Conservation (phyloP, 306 rosid genomes). For the Rubus idaeus region DNA sequence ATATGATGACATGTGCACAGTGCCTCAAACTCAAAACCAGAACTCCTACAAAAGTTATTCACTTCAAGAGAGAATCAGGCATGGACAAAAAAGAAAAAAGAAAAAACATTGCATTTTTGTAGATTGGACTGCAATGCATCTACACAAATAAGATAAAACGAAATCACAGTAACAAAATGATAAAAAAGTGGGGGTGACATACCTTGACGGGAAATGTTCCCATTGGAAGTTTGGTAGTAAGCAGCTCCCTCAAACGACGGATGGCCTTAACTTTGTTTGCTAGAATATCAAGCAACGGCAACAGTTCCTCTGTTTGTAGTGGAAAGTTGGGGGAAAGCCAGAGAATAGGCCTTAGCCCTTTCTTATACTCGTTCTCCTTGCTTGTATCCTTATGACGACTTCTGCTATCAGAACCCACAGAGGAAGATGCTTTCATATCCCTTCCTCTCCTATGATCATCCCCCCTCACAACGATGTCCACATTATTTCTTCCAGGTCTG, state of each 20-base stretch:
- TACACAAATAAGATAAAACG: not conserved
- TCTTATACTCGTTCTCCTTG: constrained; percentile 91
- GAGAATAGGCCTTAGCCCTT: constrained; percentile 91
- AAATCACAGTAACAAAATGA: not conserved
- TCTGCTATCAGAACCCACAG: constrained; percentile 53
- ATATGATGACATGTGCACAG: not conserved
- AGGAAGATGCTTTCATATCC: constrained; percentile 47
- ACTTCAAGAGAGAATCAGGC: not conserved
- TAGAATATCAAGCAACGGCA: constrained; percentile 95
- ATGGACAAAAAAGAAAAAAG: not conserved
- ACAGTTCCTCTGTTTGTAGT: constrained; percentile 72
- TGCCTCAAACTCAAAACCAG: not conserved
- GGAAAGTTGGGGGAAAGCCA: constrained; percentile 98
- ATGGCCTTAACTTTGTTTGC: constrained; percentile 98
- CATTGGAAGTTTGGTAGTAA: constrained; percentile 91
- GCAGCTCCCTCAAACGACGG: constrained; percentile 95
- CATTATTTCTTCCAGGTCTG: constrained; percentile 80
- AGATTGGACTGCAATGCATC: not conserved
- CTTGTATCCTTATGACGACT: constrained; percentile 66
- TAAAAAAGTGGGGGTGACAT: constrained; percentile 26
- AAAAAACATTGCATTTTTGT: not conserved
- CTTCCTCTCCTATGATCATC: constrained; percentile 78
- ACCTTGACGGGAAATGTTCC: constrained; percentile 99
- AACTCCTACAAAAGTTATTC: not conserved
- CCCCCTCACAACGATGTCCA: constrained; percentile 60